A percentile compares a stretch with the other conserved stretches of the same genome.
These are phyloP conservation scores for Canariomyces notabilis DNA, from an alignment of 2,329 filamentous ascomycete species.

Conservation along the genomic window DNA sequence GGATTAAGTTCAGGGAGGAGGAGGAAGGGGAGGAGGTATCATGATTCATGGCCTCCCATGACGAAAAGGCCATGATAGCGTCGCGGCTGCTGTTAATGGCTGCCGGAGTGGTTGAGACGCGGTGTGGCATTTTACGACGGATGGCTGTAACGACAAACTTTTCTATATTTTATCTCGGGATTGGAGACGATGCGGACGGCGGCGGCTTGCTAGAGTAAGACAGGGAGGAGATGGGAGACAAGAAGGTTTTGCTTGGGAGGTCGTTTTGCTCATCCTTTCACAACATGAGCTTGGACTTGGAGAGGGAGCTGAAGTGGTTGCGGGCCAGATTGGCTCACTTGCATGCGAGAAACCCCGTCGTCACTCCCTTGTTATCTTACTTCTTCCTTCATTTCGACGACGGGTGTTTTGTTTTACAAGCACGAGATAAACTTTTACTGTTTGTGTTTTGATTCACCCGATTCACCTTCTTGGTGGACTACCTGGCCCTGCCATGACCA, in stretches of 20 bases:
- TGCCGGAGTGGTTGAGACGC: no score
- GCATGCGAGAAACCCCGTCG: not conserved
- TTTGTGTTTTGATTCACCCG: not conserved
- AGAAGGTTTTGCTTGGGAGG: not conserved
- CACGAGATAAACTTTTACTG: not conserved
- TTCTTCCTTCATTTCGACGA: not conserved
- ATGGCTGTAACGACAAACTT: no score
- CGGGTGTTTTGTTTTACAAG: not conserved
- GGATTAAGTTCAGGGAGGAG: slow-evolving; percentile 55
- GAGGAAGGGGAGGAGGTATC: slow-evolving; percentile 51
- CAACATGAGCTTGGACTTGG: not conserved
- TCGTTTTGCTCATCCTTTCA: no score
- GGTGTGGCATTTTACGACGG: no score
- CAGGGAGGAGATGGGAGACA: not conserved
- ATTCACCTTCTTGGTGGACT: no score
- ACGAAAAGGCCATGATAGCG: no score
- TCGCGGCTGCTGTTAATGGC: not conserved
- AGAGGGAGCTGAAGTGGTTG: not conserved
- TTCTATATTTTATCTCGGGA: no score
- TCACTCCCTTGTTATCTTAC: not conserved
- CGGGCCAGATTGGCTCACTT: not conserved
- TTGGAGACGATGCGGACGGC: no score
- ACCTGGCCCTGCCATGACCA: not conserved
- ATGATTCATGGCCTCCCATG: slow-evolving; percentile 25
- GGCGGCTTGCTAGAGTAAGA: no score